Base-by-base conservation (phyloP, 2,329 filamentous ascomycete species). In the Fusarium buharicum region DNA sequence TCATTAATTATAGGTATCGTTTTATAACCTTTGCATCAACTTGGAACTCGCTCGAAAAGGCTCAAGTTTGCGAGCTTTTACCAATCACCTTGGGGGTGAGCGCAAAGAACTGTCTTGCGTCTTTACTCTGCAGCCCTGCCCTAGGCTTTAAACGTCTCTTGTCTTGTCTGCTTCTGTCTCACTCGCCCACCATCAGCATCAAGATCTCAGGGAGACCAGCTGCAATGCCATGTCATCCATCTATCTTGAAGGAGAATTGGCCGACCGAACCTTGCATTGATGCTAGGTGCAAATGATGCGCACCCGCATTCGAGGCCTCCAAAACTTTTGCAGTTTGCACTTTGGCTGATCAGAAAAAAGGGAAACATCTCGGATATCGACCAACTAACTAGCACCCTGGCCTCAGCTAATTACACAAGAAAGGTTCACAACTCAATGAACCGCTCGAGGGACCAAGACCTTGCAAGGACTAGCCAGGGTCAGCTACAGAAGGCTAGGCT, bases 211-310 rank as follows among this genome's bases (percentile, higher is more conserved):
- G 2, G 14, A 33, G 30, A 12, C 13, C 30, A 49, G 22, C 34
- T 45, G 61, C 61, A 65, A 50, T 62, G 61, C 61, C 56, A 64
- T 65, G 61, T 64, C 61, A 64, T 65, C 56, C 44, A 54, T 49
- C 37, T 36, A 54, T 49, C 37, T 36, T 22, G 10, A 47, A 40
- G 37, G 30, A 28, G 38, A 40, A 38, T 12, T 28, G 22, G 20
- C 37, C 44, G 36, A 33, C 37, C 37, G 36, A 33, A 39, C 38
- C 24, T 36, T 52, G 34, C 16, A 39, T 52, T 37, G 31, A 48
- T 46, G 11, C 54, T 45, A n/a, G 37, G 36, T 64, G 50, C 47
- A 46, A 46, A 45, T 47, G 45, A 39, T 55, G 55, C 28, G 33
- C 55, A 38, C 48, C 12, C 17, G 20, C 37, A 46, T 50, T 50